Percentiles rank a stretch among this genome's conserved stretches.
phyloP scores from a whole-genome alignment of 108 stramenopile genomes.

The Schizochytrium sp. region DNA sequence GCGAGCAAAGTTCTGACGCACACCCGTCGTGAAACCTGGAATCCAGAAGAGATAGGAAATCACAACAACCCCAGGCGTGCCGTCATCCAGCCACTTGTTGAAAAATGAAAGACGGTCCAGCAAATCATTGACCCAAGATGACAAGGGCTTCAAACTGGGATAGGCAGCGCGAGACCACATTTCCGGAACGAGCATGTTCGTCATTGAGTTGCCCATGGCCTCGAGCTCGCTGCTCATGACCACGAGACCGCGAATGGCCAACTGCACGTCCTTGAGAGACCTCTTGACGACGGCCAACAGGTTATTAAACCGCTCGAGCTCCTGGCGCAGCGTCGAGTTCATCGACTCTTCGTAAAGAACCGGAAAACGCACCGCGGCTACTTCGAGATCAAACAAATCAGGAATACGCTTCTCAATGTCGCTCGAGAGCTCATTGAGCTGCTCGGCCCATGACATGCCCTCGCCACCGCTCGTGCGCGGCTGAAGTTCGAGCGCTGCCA shows the following conservation, averaged over 20 bases:
- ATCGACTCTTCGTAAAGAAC: slow-evolving; percentile 56
- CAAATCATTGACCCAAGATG: slow-evolving; percentile 55
- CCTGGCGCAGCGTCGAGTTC: slow-evolving; percentile 61
- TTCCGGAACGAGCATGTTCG: slow-evolving; percentile 40
- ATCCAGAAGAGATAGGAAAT: slow-evolving; percentile 58
- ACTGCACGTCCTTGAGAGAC: slow-evolving; percentile 41
- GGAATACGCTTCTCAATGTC: slow-evolving; percentile 46
- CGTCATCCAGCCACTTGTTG: slow-evolving; percentile 34
- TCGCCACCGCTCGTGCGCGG: slow-evolving; percentile 43
- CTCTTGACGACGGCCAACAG: slow-evolving; percentile 33
- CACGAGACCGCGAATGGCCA: slow-evolving; percentile 53
- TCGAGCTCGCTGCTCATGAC: slow-evolving; percentile 59
- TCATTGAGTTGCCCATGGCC: slow-evolving; percentile 56
- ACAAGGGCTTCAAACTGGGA: slow-evolving; percentile 56
- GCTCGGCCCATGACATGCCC: slow-evolving; percentile 47
- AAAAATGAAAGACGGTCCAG: slow-evolving; percentile 41
- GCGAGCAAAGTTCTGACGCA: slow-evolving; percentile 58
- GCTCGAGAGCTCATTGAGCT: slow-evolving; percentile 39
- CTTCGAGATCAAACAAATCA: slow-evolving; percentile 46
- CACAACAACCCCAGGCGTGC: slow-evolving; percentile 45
- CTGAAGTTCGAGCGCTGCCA: slow-evolving; percentile 50
- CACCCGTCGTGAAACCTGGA: slow-evolving; percentile 60
- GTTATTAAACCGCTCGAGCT: slow-evolving; percentile 53
- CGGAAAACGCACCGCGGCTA: slow-evolving; percentile 49
- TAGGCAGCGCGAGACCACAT: slow-evolving; percentile 47